Base-by-base conservation (phyloP, 106 monocot species). In the Iris macrosiphon region DNA sequence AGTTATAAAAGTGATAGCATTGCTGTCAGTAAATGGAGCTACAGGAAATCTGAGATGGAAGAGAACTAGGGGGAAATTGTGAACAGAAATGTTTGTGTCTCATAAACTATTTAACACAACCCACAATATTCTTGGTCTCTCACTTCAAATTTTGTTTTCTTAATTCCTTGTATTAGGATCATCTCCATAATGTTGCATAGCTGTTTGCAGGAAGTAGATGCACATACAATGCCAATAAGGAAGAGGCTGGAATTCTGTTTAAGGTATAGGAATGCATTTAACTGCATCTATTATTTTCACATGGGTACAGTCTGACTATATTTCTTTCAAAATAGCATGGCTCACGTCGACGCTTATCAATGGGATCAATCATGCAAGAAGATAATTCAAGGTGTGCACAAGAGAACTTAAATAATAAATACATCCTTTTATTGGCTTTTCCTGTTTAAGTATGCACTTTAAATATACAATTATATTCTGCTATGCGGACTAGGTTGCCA, bases 351-450 rank as follows among this genome's bases (percentile, higher is more conserved):
- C 50, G 57, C 49, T 31, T 55, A 61, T 71, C 77, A 59, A 87
- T 75, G 69, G 86, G 78, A 59, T 77, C 49, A 11, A 67, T 55
- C n/a, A 35, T 50, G 16, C 63, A 71, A n/a, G 79, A 76, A 51
- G 89, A 83, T 55, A 87, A 80, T 72, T 83, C 96, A 57, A 98
- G 80, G 96, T 98, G 83, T 61, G 54, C 19, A 29, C n/a, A 37
- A 12, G 12, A 64, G 16, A 35, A 30, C 54, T 15, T 28, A 19
- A 17, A 23, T 4, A 41, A 28, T 29, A 21, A 13, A 43, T 12
- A 1, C 17, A 13, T 31, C 1, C 38, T 45, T 6, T 24, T 49
- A 35, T 14, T 40, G 18, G 35, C 14, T 49, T 25, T 27, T 40
- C 20, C 9, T n/a, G n/a, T 66, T 4, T 23, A 16, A 4, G 8